A percentile compares a stretch with the other conserved stretches of the same genome.
These are phyloP conservation scores for Lepraria neglecta DNA, from an alignment of 495 filamentous ascomycete species.

Conservation along the genomic window DNA sequence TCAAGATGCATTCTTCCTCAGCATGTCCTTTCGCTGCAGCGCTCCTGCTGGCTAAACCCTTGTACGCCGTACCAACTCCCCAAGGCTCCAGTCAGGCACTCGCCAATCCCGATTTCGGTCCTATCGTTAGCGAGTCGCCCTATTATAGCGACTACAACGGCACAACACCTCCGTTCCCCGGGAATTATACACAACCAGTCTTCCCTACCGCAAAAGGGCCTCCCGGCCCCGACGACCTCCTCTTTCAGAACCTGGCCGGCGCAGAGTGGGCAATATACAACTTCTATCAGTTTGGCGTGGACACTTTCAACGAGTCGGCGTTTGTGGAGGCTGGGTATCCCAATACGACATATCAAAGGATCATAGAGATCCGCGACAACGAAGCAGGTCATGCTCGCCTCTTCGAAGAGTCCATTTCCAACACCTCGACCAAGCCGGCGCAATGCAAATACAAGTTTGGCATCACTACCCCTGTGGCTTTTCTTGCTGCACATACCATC, in stretches of 20 bases:
- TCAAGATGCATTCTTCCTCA: slow-evolving; percentile 9
- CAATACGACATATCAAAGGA: slow-evolving; percentile 42
- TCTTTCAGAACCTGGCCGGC: slow-evolving; percentile 49
- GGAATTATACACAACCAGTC: slow-evolving; percentile 39
- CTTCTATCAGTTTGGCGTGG: slow-evolving; percentile 49
- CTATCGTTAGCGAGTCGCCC: slow-evolving; percentile 12
- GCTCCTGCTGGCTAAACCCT: background rate
- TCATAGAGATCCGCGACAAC: slow-evolving; percentile 51
- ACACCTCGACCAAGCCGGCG: slow-evolving; percentile 47
- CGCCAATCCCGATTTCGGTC: slow-evolving; percentile 20
- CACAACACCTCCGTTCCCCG: slow-evolving; percentile 37
- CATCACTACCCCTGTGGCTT: slow-evolving; percentile 33
- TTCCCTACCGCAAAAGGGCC: slow-evolving; percentile 36
- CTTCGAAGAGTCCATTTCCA: slow-evolving; percentile 49
- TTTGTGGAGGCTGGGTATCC: slow-evolving; percentile 42
- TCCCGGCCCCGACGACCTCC: slow-evolving; percentile 39
- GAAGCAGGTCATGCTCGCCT: slow-evolving; percentile 52
- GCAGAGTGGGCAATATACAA: slow-evolving; percentile 52
- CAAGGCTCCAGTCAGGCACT: slow-evolving; percentile 15
- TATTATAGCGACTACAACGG: slow-evolving; percentile 18
- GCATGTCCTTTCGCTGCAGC: slow-evolving; percentile 1
- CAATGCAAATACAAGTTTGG: slow-evolving; percentile 45
- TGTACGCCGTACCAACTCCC: slow-evolving; percentile 14
- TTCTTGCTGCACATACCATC: slow-evolving; percentile 42
- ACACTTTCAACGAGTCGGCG: slow-evolving; percentile 37